Conservation (phyloP, 2,329 filamentous ascomycete species). For the Aspergillus quadrilineatus region DNA sequence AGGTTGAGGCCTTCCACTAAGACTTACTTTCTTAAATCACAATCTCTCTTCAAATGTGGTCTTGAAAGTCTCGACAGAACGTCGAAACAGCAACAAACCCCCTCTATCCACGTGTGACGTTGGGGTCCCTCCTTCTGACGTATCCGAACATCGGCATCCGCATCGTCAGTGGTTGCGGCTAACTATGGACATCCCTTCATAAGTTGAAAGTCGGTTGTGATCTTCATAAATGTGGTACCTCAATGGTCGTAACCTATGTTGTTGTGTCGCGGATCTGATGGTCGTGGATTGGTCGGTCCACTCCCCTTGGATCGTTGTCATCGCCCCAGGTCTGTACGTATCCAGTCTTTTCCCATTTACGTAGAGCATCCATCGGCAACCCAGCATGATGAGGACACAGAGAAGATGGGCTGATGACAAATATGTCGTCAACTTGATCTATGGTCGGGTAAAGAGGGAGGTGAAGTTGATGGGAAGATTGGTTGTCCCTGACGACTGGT, state of each 20-base stretch:
- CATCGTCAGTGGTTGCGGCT: background rate
- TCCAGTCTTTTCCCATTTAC: too few relatives aligned
- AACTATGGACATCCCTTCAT: constrained; percentile 8
- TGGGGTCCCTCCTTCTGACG: constrained; percentile 9
- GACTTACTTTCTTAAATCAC: background rate
- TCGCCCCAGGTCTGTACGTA: background rate
- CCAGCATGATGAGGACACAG: background rate
- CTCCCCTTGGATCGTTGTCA: background rate
- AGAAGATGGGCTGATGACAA: background rate
- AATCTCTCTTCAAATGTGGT: background rate
- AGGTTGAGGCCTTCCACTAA: background rate
- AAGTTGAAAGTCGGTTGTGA: background rate
- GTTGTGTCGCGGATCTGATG: background rate
- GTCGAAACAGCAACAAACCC: constrained; percentile 1
- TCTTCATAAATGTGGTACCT: background rate
- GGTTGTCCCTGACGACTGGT: constrained; percentile 7
- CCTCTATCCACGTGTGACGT: constrained; percentile 18
- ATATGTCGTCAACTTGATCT: background rate
- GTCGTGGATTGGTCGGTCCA: background rate
- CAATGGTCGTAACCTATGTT: background rate
- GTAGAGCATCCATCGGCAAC: background rate
- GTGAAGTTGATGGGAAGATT: background rate
- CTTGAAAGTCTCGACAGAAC: background rate
- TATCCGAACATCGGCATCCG: constrained; percentile 16
- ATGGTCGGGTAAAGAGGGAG: background rate